Percentiles rank a stretch among this genome's conserved stretches.
Evolutionary conservation across 1,284 basidiomycete species (phyloP).

Genomic region (Microbotryomycetes sp.): DNA sequence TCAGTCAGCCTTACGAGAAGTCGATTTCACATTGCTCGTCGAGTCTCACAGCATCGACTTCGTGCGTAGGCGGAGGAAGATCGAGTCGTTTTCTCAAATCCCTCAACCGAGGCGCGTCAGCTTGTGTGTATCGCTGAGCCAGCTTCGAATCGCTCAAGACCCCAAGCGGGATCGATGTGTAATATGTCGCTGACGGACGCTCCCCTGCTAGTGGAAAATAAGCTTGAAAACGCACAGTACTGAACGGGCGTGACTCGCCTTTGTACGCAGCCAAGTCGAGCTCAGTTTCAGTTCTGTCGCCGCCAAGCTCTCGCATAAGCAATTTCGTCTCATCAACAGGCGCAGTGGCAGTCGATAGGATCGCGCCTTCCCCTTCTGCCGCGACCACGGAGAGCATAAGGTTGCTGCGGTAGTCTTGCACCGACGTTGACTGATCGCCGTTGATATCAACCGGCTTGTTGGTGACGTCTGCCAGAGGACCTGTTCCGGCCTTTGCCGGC

Average conservation of each 20-base stretch:
- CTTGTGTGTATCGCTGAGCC: slow-evolving; percentile 45
- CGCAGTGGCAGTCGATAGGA: slow-evolving; percentile 57
- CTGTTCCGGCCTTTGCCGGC: slow-evolving; percentile 18
- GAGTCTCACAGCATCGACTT: slow-evolving; percentile 57
- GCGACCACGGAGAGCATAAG: slow-evolving; percentile 75
- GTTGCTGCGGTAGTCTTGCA: slow-evolving; percentile 87
- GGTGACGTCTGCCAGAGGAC: not conserved
- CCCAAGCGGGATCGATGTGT: slow-evolving; percentile 68
- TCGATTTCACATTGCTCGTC: too few relatives aligned
- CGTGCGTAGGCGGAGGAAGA: slow-evolving; percentile 68
- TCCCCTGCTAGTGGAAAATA: slow-evolving; percentile 51
- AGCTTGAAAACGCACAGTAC: not conserved
- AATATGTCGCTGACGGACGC: slow-evolving; percentile 82
- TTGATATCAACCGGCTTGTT: not conserved
- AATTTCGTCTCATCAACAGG: slow-evolving; percentile 70
- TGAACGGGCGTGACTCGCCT: slow-evolving; percentile 46
- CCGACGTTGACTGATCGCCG: not conserved
- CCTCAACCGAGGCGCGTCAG: slow-evolving; percentile 88
- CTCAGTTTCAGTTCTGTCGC: slow-evolving; percentile 67
- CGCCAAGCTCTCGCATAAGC: slow-evolving; percentile 76
- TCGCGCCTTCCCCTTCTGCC: slow-evolving; percentile 32
- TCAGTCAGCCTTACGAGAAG: not conserved
- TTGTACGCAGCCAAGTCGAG: slow-evolving; percentile 71
- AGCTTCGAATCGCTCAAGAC: slow-evolving; percentile 23
- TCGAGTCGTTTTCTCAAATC: slow-evolving; percentile 88